These are phyloP conservation scores for Punica granatum DNA, from an alignment of 345 rosid species.

Conservation along the genomic window DNA sequence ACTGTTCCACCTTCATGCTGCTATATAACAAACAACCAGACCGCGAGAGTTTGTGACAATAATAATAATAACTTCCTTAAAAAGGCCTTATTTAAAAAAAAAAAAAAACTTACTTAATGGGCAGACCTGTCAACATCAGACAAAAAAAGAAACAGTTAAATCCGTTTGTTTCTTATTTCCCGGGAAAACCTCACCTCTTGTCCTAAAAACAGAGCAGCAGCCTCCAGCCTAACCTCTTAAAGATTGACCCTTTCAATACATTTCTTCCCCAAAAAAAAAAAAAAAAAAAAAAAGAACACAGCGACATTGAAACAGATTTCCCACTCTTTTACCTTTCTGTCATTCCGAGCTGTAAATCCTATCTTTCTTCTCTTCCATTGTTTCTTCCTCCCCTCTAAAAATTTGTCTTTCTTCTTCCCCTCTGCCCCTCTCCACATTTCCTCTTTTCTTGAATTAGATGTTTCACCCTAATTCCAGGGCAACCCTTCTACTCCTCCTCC, in stretches of 20 bases:
- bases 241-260: background rate
- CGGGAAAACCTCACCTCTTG: conserved; percentile 9
- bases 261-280: background rate
- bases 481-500: conserved; percentile 9
- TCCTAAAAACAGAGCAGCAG: conserved; percentile 5
- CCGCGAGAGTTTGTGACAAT: background rate
- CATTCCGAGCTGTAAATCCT: conserved; percentile 8
- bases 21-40: background rate
- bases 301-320: conserved; percentile 1
- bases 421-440: background rate
- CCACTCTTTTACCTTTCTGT: background rate
- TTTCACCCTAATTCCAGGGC: conserved; percentile 1
- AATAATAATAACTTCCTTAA: background rate
- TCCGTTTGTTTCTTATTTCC: background rate
- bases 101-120: no score
- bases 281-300: background rate
- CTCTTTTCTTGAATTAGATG: conserved; percentile 4
- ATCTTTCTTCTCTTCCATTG: background rate
- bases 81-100: no score
- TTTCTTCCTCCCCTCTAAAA: background rate
- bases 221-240: background rate
- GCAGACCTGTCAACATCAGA: background rate
- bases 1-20: background rate
- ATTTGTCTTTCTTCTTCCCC: background rate
- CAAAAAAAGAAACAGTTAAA: background rate